Evolutionary conservation across 768 basidiomycete species (phyloP).

Genomic region (Podaxis sp.): DNA sequence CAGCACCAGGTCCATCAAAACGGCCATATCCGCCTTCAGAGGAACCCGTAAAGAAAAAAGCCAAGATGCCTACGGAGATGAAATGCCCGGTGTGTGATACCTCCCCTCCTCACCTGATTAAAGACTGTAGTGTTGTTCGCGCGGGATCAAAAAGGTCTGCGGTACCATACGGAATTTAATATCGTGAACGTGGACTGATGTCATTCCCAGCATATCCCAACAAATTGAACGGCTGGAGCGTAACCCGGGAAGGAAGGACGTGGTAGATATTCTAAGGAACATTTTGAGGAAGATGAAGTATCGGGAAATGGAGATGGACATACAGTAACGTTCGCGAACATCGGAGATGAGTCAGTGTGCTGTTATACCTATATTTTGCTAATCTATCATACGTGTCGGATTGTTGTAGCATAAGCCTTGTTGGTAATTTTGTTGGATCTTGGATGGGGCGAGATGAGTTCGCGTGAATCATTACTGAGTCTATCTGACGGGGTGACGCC

Average conservation of each 20-base stretch:
- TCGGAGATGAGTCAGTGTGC: neutral
- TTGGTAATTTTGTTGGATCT: neutral
- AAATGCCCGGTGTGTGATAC: slow-evolving; percentile 51
- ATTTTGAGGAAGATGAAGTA: slow-evolving; percentile 24
- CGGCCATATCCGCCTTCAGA: slow-evolving; percentile 29
- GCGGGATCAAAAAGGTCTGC: slow-evolving; percentile 55
- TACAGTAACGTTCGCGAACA: neutral
- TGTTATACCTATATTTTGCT: neutral
- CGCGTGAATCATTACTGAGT: slow-evolving; percentile 4
- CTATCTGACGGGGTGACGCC: neutral
- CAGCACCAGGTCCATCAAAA: slow-evolving; percentile 30
- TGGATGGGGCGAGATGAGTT: neutral
- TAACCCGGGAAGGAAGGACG: slow-evolving; percentile 17
- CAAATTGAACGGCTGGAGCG: slow-evolving; percentile 26
- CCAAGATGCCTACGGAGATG: slow-evolving; percentile 24
- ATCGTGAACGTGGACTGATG: neutral
- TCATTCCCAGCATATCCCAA: slow-evolving; percentile 26
- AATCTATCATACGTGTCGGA: neutral
- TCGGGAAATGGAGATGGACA: slow-evolving; percentile 16
- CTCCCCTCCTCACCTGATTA: slow-evolving; percentile 42
- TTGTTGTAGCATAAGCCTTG: neutral
- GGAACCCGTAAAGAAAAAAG: slow-evolving; percentile 37
- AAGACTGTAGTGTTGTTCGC: slow-evolving; percentile 55
- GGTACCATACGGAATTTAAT: neutral
- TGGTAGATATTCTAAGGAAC: slow-evolving; percentile 22